Conservation (phyloP, 495 filamentous ascomycete species). For the Penicillium goetzii region DNA sequence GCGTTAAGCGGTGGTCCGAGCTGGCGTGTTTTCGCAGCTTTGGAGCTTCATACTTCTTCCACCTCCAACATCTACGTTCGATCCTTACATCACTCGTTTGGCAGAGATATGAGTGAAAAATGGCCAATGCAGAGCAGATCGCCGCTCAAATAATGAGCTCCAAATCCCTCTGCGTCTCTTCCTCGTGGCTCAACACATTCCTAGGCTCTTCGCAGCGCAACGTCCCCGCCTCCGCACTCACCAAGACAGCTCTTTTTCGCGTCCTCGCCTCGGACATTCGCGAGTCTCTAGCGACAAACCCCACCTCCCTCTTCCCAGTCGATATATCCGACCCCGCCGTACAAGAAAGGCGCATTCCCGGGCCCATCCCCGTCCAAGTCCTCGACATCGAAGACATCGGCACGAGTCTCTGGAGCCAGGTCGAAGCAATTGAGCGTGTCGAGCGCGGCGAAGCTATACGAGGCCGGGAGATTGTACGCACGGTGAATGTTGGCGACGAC, state of each 20-base stretch:
- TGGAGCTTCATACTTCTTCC: background rate
- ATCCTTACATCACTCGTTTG: background rate
- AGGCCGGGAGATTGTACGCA: conserved; percentile 81
- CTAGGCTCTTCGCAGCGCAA: conserved; percentile 49
- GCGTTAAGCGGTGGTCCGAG: conserved; percentile 42
- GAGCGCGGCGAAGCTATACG: conserved; percentile 82
- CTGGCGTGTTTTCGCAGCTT: conserved; percentile 14
- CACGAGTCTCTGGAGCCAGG: conserved; percentile 76
- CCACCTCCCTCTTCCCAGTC: conserved; percentile 59
- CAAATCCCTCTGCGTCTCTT: conserved; percentile 49
- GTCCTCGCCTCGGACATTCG: conserved; percentile 78
- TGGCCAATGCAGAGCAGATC: conserved; percentile 48
- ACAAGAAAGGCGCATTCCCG: conserved; percentile 56
- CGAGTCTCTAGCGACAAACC: conserved; percentile 53
- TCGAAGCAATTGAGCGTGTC: conserved; percentile 81
- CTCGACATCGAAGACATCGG: conserved; percentile 82
- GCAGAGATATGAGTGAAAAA: conserved; percentile 17
- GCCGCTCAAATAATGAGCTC: conserved; percentile 45
- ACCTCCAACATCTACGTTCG: background rate
- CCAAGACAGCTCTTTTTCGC: conserved; percentile 80
- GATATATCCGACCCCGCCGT: conserved; percentile 55
- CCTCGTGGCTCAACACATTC: conserved; percentile 49
- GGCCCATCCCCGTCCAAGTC: conserved; percentile 76
- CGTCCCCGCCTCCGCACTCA: conserved; percentile 70
- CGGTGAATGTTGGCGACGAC: conserved; percentile 58